Evolutionary conservation across 2,329 filamentous ascomycete species (phyloP).

Genomic region (Teratosphaeria gauchensis): DNA sequence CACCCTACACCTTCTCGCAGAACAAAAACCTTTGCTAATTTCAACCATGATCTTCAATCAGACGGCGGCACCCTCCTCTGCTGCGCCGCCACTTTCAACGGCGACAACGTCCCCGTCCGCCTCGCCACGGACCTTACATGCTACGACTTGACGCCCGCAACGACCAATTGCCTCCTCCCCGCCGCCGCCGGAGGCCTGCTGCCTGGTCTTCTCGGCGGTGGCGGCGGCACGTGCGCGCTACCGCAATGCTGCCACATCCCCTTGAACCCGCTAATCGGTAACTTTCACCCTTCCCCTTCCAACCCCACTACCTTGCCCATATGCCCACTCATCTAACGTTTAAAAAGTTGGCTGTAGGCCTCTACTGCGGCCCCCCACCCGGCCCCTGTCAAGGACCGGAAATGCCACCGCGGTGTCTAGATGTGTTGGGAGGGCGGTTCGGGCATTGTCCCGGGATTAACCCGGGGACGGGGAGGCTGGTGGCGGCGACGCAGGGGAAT

Average conservation of each 20-base stretch:
- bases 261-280: background rate
- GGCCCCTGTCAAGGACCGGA: background rate
- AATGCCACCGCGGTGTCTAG: background rate
- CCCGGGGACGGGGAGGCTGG: background rate
- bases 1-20: background rate
- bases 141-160: background rate
- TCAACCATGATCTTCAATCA: background rate
- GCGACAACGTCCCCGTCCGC: background rate
- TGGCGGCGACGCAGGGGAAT: background rate
- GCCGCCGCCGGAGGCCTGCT: background rate
- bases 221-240: background rate
- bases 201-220: background rate
- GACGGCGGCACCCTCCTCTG: background rate
- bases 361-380: background rate
- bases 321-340: too few relatives aligned
- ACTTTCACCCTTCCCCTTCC: background rate
- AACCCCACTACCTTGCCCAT: background rate
- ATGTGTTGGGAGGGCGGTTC: background rate
- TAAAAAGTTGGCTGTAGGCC: too few relatives aligned
- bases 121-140: background rate
- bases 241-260: background rate
- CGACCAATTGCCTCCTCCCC: background rate
- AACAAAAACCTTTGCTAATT: background rate
- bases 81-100: background rate
- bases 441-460: background rate